Evolutionary conservation across 208 protist genomes (phyloP), one percentile per base, ranked within the genome.

Genomic region (Spongospora subterranea): DNA sequence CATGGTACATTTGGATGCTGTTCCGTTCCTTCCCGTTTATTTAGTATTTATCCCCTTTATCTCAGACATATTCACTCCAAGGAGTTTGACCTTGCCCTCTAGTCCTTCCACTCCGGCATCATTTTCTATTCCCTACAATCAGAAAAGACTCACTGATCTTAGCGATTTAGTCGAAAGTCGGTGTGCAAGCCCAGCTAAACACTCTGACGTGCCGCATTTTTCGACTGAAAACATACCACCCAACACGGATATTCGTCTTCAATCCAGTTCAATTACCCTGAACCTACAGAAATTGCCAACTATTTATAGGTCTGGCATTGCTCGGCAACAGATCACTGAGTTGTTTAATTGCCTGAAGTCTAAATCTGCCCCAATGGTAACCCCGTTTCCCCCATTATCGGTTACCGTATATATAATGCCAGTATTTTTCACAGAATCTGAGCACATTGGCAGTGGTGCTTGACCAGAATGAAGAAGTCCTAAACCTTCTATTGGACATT

Each of bases 301-400:
- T 82, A 43, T 82, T 35, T 82, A 82, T 82, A 6, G 71, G n/a
- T 45, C 71, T 43, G 71, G 71, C n/a, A 20, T 39, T 43, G 71
- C 71, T 20, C n/a, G 35, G 35, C 6, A 35, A n/a, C 71, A 82
- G n/a, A 82, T 82, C 71, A 82, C n/a, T 6, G n/a, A 35, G 13
- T 6, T 82, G 6, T 82, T 82, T n/a, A 43, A 82, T 43, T 43
- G n/a, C n/a, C n/a, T 82, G 17, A 82, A 82, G 35, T 20, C 17
- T n/a, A 82, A 6, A 20, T 20, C 71, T 20, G 17, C 6, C 6
- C 40, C 71, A 35, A 6, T 82, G 71, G 71, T 82, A 82, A 35
- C 6, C n/a, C 6, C n/a, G 71, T 20, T 13, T 43, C 17, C 35
- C 71, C 35, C n/a, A 6, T 35, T 82, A 65, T 29, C 20, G 54